phyloP scores from a whole-genome alignment of 768 basidiomycete species.

The Calocybe cyanea region DNA sequence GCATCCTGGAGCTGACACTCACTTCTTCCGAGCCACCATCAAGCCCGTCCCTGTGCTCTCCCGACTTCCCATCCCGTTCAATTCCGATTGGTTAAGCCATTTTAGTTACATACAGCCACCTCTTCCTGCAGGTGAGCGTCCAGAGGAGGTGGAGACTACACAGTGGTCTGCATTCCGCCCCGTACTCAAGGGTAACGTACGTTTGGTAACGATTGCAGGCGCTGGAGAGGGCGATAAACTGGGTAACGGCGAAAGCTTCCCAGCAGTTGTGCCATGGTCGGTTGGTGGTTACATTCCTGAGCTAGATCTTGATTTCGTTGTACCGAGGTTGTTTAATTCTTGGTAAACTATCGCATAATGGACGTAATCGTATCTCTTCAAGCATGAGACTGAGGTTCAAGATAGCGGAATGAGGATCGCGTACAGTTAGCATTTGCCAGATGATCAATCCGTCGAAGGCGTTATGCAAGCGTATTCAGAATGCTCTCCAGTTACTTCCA shows the following conservation, averaged over 20 bases:
- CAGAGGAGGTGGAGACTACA: conserved; percentile 20
- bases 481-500: too few relatives aligned
- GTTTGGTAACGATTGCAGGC: conserved; percentile 8
- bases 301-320: conserved; percentile 4
- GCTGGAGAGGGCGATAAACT: conserved; percentile 16
- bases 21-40: conserved; percentile 28
- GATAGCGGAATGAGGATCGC: too few relatives aligned
- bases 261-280: conserved; percentile 22
- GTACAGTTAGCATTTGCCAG: too few relatives aligned
- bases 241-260: conserved; percentile 23
- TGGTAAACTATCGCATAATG: too few relatives aligned
- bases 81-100: conserved; percentile 12
- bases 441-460: too few relatives aligned
- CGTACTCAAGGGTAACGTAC: conserved; percentile 13
- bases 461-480: too few relatives aligned
- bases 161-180: conserved; percentile 18
- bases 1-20: conserved; percentile 15
- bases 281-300: conserved; percentile 9
- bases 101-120: conserved; percentile 19
- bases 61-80: conserved; percentile 19
- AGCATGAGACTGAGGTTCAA: too few relatives aligned
- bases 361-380: too few relatives aligned
- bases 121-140: conserved; percentile 17
- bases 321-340: too few relatives aligned
- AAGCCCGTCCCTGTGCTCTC: conserved; percentile 24